Conservation (phyloP, 2,329 filamentous ascomycete species). For the Aspergillus flavus region DNA sequence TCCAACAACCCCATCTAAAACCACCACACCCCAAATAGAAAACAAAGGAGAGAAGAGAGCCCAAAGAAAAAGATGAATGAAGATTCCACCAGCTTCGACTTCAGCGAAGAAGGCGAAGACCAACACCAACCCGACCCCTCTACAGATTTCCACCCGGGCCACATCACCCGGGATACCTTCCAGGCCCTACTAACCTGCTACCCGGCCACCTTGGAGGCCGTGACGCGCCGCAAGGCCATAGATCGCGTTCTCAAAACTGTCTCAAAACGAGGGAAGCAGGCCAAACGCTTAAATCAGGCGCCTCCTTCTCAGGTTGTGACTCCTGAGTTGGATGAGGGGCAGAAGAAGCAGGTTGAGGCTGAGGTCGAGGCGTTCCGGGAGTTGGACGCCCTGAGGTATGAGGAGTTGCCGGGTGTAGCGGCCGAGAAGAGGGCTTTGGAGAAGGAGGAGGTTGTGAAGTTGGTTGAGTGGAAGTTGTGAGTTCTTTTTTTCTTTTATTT, state of each 20-base stretch:
- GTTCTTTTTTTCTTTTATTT: constrained; percentile 15
- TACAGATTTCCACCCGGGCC: constrained; percentile 25
- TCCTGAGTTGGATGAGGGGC: neutral
- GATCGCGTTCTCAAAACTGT: neutral
- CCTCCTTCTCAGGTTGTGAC: neutral
- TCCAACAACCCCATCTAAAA: neutral
- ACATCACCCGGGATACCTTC: constrained; percentile 32
- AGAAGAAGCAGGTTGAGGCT: constrained; percentile 15
- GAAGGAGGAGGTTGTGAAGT: constrained; percentile 38
- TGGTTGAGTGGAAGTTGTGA: constrained; percentile 51
- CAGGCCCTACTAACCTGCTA: constrained; percentile 29
- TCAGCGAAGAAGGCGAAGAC: neutral
- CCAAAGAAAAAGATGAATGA: neutral
- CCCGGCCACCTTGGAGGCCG: constrained; percentile 27
- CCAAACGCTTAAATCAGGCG: constrained; percentile 2
- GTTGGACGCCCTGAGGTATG: constrained; percentile 44
- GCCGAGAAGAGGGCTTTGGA: constrained; percentile 26
- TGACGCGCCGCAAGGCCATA: constrained; percentile 26
- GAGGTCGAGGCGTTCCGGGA: constrained; percentile 30
- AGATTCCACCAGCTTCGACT: neutral
- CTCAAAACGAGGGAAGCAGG: neutral
- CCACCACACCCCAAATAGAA: neutral
- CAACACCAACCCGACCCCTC: too few relatives aligned
- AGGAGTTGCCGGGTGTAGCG: constrained; percentile 31
- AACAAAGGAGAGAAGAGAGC: neutral